Evolutionary conservation across 2,329 filamentous ascomycete genomes (phyloP).

Genomic region (Cyclaneusma minus): DNA sequence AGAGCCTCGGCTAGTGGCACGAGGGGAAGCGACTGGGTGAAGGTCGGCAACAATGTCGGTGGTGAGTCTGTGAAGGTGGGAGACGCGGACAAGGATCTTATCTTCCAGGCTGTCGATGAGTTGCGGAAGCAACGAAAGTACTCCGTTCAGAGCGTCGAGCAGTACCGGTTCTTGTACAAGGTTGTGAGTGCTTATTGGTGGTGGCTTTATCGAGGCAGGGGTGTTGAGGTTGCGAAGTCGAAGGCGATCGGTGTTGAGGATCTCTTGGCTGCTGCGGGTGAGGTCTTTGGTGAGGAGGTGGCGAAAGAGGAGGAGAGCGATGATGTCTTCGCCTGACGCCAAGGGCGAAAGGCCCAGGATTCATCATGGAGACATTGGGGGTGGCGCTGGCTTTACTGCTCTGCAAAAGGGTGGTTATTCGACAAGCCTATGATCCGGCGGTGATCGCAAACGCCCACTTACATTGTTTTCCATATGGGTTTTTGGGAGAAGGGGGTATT

Average conservation of each 20-base stretch:
- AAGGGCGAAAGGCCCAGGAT: no score
- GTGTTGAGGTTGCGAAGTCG: constrained; percentile 1
- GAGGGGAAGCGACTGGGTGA: constrained; percentile 8
- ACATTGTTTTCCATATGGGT: no score
- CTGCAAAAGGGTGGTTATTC: no score
- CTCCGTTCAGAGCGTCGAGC: constrained; percentile 85
- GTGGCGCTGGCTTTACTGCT: no score
- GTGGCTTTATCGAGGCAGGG: not conserved
- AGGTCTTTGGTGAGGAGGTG: constrained; percentile 2
- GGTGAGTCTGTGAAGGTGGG: constrained; percentile 5
- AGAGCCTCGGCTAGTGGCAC: constrained; percentile 7
- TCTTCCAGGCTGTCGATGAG: constrained; percentile 64
- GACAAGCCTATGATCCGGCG: no score
- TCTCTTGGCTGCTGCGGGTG: not conserved
- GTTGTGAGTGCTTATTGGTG: constrained; percentile 60
- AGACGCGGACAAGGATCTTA: constrained; percentile 40
- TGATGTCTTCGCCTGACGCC: no score
- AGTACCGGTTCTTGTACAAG: constrained; percentile 81
- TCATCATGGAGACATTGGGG: no score
- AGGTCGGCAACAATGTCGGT: constrained; percentile 15
- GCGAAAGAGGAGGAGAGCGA: no score
- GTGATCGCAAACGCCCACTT: no score
- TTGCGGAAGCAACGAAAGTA: constrained; percentile 78
- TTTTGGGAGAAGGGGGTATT: no score
- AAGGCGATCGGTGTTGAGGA: no score